Conservation (phyloP, 208 protist species). For the Novymonas esmeraldas region DNA sequence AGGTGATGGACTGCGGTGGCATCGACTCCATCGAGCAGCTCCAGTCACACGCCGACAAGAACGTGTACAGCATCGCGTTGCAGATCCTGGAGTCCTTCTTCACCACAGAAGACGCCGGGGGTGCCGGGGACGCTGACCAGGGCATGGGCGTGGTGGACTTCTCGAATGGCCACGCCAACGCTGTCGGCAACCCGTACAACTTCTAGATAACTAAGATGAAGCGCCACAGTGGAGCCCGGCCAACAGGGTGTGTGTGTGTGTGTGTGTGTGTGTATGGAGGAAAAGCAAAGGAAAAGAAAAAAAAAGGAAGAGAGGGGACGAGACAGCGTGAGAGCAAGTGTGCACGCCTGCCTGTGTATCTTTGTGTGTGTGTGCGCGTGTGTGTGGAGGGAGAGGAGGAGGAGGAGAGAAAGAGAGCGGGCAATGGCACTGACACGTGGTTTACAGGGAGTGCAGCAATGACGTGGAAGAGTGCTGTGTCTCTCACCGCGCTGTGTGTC, state of each 20-base stretch:
- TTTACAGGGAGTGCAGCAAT: too few relatives aligned
- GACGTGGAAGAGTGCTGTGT: too few relatives aligned
- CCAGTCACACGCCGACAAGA: slow-evolving; percentile 92
- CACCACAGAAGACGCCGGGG: slow-evolving; percentile 49
- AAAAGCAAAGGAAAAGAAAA: not conserved
- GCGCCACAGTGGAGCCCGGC: too few relatives aligned
- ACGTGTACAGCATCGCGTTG: slow-evolving; percentile 95
- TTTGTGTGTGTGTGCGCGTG: not conserved
- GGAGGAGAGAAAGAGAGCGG: too few relatives aligned
- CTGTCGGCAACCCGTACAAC: slow-evolving; percentile 32
- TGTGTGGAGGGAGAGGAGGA: too few relatives aligned
- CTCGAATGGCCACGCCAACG: slow-evolving; percentile 18
- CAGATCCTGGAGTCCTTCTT: slow-evolving; percentile 95
- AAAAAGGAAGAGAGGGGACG: not conserved
- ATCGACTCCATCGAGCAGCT: slow-evolving; percentile 95
- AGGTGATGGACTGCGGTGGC: slow-evolving; percentile 94
- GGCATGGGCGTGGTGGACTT: slow-evolving; percentile 23
- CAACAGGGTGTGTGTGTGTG: too few relatives aligned
- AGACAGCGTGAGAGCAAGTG: not conserved
- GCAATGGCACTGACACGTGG: too few relatives aligned
- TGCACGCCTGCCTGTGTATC: not conserved
- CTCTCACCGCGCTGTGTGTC: too few relatives aligned
- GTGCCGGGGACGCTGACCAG: slow-evolving; percentile 16
- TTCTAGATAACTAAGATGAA: slow-evolving; percentile 20
- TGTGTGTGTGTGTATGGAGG: too few relatives aligned